A percentile compares a stretch with the other conserved stretches of the same genome.
Conservation (phyloP, 148 eudicot genomes). For the Arctostaphylos glauca region DNA sequence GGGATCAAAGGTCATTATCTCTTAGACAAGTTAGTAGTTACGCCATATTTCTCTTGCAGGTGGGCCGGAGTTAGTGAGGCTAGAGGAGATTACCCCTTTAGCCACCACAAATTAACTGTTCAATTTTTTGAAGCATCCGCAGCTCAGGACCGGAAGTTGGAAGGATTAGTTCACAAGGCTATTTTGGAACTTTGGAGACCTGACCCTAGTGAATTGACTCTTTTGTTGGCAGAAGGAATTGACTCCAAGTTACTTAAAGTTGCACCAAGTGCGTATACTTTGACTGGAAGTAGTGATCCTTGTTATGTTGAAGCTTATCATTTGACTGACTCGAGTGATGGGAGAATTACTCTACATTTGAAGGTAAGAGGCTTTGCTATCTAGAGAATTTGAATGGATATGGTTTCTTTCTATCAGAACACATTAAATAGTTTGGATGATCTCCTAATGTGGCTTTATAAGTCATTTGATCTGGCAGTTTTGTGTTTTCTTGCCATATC, state of each 20-base stretch:
- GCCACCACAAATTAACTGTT: conserved; percentile 95
- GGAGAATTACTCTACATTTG: conserved; percentile 84
- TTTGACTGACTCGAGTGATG: conserved; percentile 93
- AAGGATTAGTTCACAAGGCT: conserved; percentile 95
- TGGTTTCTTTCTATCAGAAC: background rate
- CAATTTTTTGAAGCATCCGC: conserved; percentile 95
- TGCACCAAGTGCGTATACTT: conserved; percentile 76
- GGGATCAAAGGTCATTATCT: background rate
- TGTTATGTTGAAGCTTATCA: conserved; percentile 97
- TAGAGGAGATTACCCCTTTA: conserved; percentile 93
- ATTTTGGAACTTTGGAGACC: conserved; percentile 97
- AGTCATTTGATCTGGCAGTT: background rate
- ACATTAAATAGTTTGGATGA: background rate
- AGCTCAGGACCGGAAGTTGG: conserved; percentile 94
- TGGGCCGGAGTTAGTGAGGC: conserved; percentile 95
- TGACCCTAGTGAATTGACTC: conserved; percentile 79
- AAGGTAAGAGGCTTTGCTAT: conserved; percentile 45
- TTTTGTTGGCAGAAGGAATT: conserved; percentile 64
- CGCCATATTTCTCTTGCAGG: conserved; percentile 38
- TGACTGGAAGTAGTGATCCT: conserved; percentile 97
- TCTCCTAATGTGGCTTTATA: conserved; percentile 2
- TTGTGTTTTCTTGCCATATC: background rate
- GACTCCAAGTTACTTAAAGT: conserved; percentile 71
- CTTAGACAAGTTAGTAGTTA: background rate
- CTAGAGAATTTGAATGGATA: background rate